These are phyloP conservation scores for Dactylellina drechsleri DNA, from an alignment of 2,329 filamentous ascomycete species.

Conservation along the genomic window DNA sequence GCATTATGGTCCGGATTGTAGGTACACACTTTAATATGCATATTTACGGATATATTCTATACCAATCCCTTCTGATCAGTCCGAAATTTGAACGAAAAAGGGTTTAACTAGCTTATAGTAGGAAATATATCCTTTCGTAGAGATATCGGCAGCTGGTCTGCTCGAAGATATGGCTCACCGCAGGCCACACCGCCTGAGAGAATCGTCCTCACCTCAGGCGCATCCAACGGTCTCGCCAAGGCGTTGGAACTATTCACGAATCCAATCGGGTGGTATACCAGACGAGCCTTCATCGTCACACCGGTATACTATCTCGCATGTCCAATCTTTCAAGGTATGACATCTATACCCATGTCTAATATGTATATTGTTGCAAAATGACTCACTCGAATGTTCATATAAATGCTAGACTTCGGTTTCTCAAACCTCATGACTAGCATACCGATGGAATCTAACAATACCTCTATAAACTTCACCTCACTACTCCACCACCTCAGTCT, in stretches of 20 bases:
- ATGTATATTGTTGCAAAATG: background rate
- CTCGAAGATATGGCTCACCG: constrained; percentile 51
- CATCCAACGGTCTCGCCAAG: constrained; percentile 56
- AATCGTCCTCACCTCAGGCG: constrained; percentile 57
- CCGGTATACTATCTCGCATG: constrained; percentile 58
- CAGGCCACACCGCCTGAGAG: constrained; percentile 52
- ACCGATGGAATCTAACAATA: constrained; percentile 75
- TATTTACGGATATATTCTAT: background rate
- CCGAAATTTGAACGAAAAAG: too few species aligned
- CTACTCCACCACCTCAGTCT: constrained; percentile 96
- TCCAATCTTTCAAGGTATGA: constrained; percentile 56
- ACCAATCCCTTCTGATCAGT: too few species aligned
- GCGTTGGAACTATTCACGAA: constrained; percentile 56
- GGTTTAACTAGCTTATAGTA: constrained; percentile 17
- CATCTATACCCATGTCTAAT: background rate
- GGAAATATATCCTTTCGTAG: constrained; percentile 55
- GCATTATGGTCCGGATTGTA: constrained; percentile 58
- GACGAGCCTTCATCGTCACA: constrained; percentile 56
- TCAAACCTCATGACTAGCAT: constrained; percentile 49
- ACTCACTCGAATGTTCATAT: background rate
- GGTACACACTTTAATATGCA: background rate
- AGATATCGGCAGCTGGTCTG: constrained; percentile 57
- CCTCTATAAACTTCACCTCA: constrained; percentile 98
- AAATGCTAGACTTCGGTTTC: constrained; percentile 37
- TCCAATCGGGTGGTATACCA: constrained; percentile 57